Base-by-base conservation (phyloP, 352 stramenopile species). In the Globisporangium rhizosaccharum region DNA sequence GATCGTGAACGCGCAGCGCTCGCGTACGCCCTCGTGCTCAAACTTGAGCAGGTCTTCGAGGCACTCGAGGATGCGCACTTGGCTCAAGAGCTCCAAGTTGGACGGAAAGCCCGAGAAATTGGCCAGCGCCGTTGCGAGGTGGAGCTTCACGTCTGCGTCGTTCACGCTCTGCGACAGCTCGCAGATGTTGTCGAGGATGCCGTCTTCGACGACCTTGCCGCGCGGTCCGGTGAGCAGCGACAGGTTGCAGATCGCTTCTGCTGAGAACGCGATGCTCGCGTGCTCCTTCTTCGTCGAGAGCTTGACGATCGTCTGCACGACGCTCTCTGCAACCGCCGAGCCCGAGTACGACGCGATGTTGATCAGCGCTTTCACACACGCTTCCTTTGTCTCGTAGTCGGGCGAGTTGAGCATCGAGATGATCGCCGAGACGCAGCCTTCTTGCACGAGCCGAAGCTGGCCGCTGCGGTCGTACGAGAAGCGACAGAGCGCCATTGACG, bases 341-440 rank as follows among this genome's bases (percentile, higher is more conserved):
- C 78, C 79, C 2, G 80, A 88, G 28, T 81, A 71, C 3, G 79
- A 92, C 1, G 82, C 79, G 37, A 93, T 90, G 65, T 93, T 93
- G 61, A 93, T 85, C n/a, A 92, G 70, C 9, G 84, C 72, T 57
- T 92, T 93, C n/a, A 93, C 72, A 45, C 84, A 90, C 1, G 84
- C 78, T 56, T 93, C 84, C 56, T 92, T 93, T 1, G 84, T 92
- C 42, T 88, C 79, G n/a, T 73, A 64, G 47, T 93, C 84, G 0
- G 84, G 68, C 11, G 83, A 76, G 62, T 93, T 93, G 28, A 93
- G 71, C 84, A 93, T 92, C 15, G 81, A 91, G 17, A 93, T 70
- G 57, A 93, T 89, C 25, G 84, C 84, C 3, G 84, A 90, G 17
- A 90, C 82, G 25, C 81, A 92, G 4, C 84, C 84, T 71, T 93